Evolutionary conservation across 2,329 filamentous ascomycete species (phyloP), one percentile per base, ranked within the genome.

Genomic region (Metarhizium rileyi): DNA sequence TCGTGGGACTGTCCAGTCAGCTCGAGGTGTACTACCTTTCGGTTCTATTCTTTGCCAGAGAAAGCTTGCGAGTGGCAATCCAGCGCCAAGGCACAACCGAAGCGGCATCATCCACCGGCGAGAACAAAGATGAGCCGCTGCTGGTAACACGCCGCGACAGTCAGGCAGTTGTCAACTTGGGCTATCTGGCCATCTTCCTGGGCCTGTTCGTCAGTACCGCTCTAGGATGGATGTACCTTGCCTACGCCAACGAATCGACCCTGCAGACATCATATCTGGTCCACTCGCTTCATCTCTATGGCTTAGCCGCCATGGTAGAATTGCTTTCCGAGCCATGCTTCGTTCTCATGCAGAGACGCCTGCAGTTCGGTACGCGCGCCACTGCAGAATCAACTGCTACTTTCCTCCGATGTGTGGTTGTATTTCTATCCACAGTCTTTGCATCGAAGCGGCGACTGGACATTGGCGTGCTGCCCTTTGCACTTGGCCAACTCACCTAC

Each of bases 21-120:
- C 77, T 98, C 3, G 93, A 98, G 60, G 81, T 97, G 1, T 96
- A 90, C 66, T 90, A 91, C 52, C 85, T 95, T 42, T 89, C 90
- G 0, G 84, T 94, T n/a, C 76, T 98, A 1, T 96, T 95, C 67
- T 97, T 98, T 61, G 86, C 93, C 0, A 80, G 93, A 36, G 93
- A 98, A 68, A 91, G 86, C 60, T 71, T 97, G 45, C 84, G 93
- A 16, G 85, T 95, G n/a, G 90, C 91, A 25, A 80, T 95, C 33
- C 91, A 97, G 68, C 78, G 93, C 47, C 86, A 90, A 57, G 54
- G 57, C n/a, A 57, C 56, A 4, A 52, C 54, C 5, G 52, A 51
- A 10, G 47, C 33, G n/a, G 36, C 50, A 5, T 33, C 49, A 20
- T 40, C 44, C 16, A 30, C 10, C 12, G 28, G 50, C 14, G 52